Evolutionary conservation across 805 yeast genomes (phyloP).

Genomic region (Lipomyces mesembrius): DNA sequence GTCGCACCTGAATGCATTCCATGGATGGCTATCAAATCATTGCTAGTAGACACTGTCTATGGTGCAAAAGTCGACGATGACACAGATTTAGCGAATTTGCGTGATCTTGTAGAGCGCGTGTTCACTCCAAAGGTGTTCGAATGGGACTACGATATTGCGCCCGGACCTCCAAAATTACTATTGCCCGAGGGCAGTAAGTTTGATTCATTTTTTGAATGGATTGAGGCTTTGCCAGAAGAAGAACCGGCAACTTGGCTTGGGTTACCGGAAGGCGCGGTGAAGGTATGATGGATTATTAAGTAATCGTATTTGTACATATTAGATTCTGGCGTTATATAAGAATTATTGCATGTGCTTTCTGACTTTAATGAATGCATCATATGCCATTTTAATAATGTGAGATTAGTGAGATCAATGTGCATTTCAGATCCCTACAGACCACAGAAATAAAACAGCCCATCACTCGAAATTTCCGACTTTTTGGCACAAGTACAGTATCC

Average conservation of each 20-base stretch:
- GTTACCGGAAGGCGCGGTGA: conserved; percentile 53
- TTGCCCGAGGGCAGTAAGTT: conserved; percentile 56
- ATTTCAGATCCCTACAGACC: too few species aligned
- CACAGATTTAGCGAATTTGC: conserved; percentile 37
- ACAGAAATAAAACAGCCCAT: background rate
- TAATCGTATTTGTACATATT: background rate
- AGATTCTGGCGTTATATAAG: background rate
- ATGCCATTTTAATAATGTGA: background rate
- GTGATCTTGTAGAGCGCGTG: conserved; percentile 31
- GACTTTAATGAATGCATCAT: background rate
- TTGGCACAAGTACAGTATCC: too few species aligned
- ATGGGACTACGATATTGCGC: conserved; percentile 43
- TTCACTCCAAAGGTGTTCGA: conserved; percentile 47
- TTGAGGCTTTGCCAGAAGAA: conserved; percentile 56
- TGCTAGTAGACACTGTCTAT: conserved; percentile 62
- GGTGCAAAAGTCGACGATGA: conserved; percentile 53
- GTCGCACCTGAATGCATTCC: conserved; percentile 56
- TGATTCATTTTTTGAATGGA: conserved; percentile 55
- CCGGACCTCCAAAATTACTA: conserved; percentile 38
- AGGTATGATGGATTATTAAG: conserved; percentile 19
- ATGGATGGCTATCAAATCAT: conserved; percentile 57
- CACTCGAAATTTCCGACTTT: too few species aligned
- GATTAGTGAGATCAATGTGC: too few species aligned
- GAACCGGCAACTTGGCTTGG: conserved; percentile 62
- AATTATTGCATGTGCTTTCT: background rate